Evolutionary conservation across 805 yeast species (phyloP), one percentile per base, ranked within the genome.

Genomic region (Candida nitratophila): DNA sequence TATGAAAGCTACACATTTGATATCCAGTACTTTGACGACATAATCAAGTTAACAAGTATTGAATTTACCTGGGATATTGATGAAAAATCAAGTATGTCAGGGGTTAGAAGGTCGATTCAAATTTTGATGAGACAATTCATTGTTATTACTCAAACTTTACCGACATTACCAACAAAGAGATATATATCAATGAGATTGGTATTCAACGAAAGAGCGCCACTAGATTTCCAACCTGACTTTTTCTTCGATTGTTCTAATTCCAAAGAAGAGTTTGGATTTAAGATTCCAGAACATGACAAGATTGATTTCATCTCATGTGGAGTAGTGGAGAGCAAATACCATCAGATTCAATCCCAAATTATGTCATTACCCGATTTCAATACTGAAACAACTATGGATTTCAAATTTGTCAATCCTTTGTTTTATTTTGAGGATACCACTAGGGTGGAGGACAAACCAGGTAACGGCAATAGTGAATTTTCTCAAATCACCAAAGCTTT

Each of bases 1-100:
- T 55, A 61, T 35, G 86, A 81, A 53, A 69, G 72, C 16, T 80
- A 79, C 51, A 57, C 71, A 5, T 79, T 80, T 47, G 59, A 62
- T 12, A 61, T 80, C 31, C 65, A 65, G 30, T 78, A 79, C 51
- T 56, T 55, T 14, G 53, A 57, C 27, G 60, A 58, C 15, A 50
- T 49, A 2, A 34, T 52, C 1, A 29, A 37, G 7, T 36, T 55
- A 60, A 17, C 51, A 48, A 6, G 49, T 64, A 40, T 60, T 53
- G 38, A n/a, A 15, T 32, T 32, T 5, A 15, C 5, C 8, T 32
- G 40, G 56, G 31, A 58, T 48, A 20, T 39, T 51, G 19, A 12
- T 15, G 33, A 24, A 16, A 14, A 7, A 26, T 29, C 39, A 20
- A 48, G 68, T 3, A 44, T 63, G 26, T 51, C 65, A 21, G 64